Conservation (phyloP, 352 stramenopile genomes). For the Pythium sp. region DNA sequence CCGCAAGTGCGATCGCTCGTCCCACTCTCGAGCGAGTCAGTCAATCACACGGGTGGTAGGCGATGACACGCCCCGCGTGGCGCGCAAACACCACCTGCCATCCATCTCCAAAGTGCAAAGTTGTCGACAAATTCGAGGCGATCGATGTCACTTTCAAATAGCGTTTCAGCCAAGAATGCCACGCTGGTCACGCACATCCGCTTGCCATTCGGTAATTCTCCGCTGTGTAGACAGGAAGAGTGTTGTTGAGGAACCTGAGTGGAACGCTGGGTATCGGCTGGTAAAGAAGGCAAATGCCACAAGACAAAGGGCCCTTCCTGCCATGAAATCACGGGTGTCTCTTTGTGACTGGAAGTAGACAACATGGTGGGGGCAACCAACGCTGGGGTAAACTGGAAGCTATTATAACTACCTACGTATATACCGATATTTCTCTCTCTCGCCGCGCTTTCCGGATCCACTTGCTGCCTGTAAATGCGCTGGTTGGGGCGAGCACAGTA, state of each 20-base stretch:
- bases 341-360: no score
- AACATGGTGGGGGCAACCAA: neutral
- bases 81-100: neutral
- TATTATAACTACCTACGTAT: neutral
- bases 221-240: neutral
- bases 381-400: neutral
- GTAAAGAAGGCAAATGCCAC: no score
- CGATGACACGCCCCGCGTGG: slow-evolving; percentile 2
- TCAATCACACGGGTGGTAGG: neutral
- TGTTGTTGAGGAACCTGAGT: no score
- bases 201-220: no score
- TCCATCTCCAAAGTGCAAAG: neutral
- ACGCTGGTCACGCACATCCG: neutral
- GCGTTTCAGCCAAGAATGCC: neutral
- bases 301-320: no score
- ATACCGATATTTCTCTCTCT: neutral
- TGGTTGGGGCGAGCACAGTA: no score
- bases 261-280: no score
- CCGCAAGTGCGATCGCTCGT: neutral
- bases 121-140: neutral
- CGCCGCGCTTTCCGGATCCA: neutral
- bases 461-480: no score
- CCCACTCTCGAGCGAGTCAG: slow-evolving; percentile 1
- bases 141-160: neutral
- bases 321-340: no score